phyloP scores from a whole-genome alignment of 2,329 filamentous ascomycete genomes.

The Huntiella abstrusa region DNA sequence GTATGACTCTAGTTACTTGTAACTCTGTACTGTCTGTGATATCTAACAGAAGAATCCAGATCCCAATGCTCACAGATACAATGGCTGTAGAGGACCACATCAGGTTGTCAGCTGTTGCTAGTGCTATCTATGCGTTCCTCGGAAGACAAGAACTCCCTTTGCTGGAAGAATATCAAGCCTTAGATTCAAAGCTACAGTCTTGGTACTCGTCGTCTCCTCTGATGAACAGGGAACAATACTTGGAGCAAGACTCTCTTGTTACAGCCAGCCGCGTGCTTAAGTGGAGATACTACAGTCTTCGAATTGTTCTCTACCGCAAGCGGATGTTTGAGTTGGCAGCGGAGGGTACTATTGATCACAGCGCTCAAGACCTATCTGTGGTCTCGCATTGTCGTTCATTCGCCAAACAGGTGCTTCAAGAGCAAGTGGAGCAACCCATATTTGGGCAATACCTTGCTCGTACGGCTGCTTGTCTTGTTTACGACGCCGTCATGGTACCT shows the following conservation, averaged over 20 bases:
- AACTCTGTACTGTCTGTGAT: too few relatives aligned
- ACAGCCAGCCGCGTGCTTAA: slow-evolving; percentile 59
- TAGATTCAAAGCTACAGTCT: slow-evolving; percentile 48
- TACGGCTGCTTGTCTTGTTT: slow-evolving; percentile 65
- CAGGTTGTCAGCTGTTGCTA: slow-evolving; percentile 62
- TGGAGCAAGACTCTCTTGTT: slow-evolving; percentile 50
- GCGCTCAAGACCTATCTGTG: slow-evolving; percentile 45
- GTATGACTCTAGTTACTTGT: neutral
- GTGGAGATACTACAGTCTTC: slow-evolving; percentile 64
- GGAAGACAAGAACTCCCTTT: slow-evolving; percentile 32
- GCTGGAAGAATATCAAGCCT: slow-evolving; percentile 43
- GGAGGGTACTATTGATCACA: slow-evolving; percentile 19
- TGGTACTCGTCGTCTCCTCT: slow-evolving; percentile 57
- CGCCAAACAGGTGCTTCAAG: slow-evolving; percentile 58
- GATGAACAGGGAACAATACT: slow-evolving; percentile 42
- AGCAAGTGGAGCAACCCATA: slow-evolving; percentile 39
- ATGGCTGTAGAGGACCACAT: slow-evolving; percentile 37
- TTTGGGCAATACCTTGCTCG: slow-evolving; percentile 57
- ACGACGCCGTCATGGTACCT: slow-evolving; percentile 63
- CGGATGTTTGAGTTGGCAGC: slow-evolving; percentile 48
- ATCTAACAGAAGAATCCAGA: too few relatives aligned
- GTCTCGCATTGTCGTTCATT: slow-evolving; percentile 51
- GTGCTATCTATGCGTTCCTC: slow-evolving; percentile 51
- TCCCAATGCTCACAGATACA: too few relatives aligned
- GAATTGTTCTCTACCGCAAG: slow-evolving; percentile 57